Evolutionary conservation across 2,329 filamentous ascomycete species (phyloP), one percentile per base, ranked within the genome.

Genomic region (Exophiala dermatitidis): DNA sequence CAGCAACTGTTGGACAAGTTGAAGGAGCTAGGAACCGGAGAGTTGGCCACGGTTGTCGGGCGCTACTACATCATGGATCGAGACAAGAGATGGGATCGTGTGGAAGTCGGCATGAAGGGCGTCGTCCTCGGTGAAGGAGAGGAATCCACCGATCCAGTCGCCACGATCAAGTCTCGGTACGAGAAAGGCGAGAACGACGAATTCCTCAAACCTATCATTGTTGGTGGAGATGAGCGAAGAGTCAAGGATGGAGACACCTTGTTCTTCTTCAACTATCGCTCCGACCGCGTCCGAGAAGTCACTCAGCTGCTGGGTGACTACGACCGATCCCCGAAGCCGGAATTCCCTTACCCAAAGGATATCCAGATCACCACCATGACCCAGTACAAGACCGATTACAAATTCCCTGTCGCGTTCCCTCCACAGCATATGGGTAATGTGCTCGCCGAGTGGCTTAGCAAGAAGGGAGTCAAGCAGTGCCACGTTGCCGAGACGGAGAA

Each of bases 261-360:
- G 66, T 97, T 97, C 82, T 97, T 97, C 83, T 98, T 98, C 87
- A 98, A 98, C 83, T 98, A 98, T 80, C 89, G 93, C 67, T 97
- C 93, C 53, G 93, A 98, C 71, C 90, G 93, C 71, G 91, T 91
- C 49, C 88, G 93, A 64, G 93, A 98, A 73, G 86, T 98, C 70
- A 95, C 90, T 46, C 93, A 97, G 75, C 80, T 98, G 42, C 77
- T 98, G 51, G 93, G 93, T 64, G 87, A 87, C 70, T 84, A 91
- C 68, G 93, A 98, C 76, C 88, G 89, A 67, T 95, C 89, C 28
- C 90, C 90, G 52, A 81, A 82, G 63, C 88, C 90, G 62, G 88
- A 96, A 72, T 95, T 97, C 78, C 79, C 87, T 44, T 97, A 90
- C 77, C 93, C 93, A 64, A 89, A 94, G 76, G 84, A 95, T 74